Conservation (phyloP, 495 filamentous ascomycete species). For the Hypoxylon crocopeplum region DNA sequence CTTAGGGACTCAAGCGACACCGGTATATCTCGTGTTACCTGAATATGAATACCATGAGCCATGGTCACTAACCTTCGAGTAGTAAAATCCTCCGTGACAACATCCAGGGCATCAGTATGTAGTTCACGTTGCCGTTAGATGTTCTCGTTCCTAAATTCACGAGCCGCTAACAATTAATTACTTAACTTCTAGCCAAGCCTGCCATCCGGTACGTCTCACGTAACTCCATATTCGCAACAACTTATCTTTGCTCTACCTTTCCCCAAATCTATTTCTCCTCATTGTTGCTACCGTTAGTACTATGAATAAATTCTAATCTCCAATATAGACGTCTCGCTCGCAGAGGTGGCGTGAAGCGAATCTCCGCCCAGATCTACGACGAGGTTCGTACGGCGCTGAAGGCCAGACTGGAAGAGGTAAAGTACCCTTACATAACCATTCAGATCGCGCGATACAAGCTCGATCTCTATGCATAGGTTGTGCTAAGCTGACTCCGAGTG, state of each 20-base stretch:
- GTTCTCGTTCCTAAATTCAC: too few species aligned
- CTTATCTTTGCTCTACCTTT: neutral
- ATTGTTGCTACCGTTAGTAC: too few species aligned
- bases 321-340: constrained; percentile 73
- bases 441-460: too few species aligned
- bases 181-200: constrained; percentile 58
- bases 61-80: constrained; percentile 11
- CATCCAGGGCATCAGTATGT: constrained; percentile 67
- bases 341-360: constrained; percentile 79
- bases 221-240: neutral
- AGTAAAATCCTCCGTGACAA: constrained; percentile 69
- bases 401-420: constrained; percentile 59
- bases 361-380: constrained; percentile 73
- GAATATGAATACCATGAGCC: neutral
- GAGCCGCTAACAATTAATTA: constrained; percentile 21
- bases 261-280: neutral
- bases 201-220: constrained; percentile 67
- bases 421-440: constrained; percentile 22
- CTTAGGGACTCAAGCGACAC: constrained; percentile 38
- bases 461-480: neutral
- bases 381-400: constrained; percentile 65
- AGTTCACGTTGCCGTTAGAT: too few species aligned
- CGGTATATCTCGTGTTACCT: constrained; percentile 21
- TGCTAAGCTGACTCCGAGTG: neutral
- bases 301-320: constrained; percentile 12